phyloP scores from a whole-genome alignment of 148 eudicot genomes.

The Salicornia ramosissima region DNA sequence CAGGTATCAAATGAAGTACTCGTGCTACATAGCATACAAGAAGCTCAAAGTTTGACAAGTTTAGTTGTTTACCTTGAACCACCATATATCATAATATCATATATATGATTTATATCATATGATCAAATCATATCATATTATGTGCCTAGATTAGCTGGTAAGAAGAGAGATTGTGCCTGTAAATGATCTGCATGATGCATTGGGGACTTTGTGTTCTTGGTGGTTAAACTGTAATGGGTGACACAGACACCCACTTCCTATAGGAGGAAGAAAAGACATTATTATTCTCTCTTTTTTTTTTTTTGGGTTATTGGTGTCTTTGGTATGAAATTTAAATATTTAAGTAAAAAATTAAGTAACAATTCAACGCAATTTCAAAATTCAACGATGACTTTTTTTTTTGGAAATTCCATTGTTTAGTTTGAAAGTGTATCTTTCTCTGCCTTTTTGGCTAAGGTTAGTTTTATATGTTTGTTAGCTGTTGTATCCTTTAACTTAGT shows the following conservation, averaged over 20 bases:
- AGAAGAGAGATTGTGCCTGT: background rate
- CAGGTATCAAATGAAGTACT: too few relatives aligned
- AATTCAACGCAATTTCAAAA: conserved; percentile 11
- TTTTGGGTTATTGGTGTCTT: background rate
- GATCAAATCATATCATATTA: too few relatives aligned
- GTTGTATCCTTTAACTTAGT: conserved; percentile 4
- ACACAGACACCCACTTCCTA: too few relatives aligned
- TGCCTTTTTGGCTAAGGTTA: too few relatives aligned
- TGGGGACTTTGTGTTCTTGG: background rate
- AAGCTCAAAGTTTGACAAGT: too few relatives aligned
- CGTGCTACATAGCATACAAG: too few relatives aligned
- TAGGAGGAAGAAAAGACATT: background rate
- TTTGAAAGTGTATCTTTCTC: too few relatives aligned
- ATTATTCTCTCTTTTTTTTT: background rate
- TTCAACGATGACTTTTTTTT: background rate
- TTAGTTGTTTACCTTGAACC: too few relatives aligned
- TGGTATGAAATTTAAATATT: background rate
- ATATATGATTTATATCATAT: too few relatives aligned
- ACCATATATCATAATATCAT: too few relatives aligned
- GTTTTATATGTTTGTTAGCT: conserved; percentile 8
- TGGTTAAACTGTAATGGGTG: too few relatives aligned
- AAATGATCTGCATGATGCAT: too few relatives aligned
- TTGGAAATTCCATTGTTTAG: background rate
- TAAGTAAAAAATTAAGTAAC: background rate
- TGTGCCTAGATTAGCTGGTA: background rate